Base-by-base conservation (phyloP, 352 stramenopile genomes). In the Globisporangium emineosum region DNA sequence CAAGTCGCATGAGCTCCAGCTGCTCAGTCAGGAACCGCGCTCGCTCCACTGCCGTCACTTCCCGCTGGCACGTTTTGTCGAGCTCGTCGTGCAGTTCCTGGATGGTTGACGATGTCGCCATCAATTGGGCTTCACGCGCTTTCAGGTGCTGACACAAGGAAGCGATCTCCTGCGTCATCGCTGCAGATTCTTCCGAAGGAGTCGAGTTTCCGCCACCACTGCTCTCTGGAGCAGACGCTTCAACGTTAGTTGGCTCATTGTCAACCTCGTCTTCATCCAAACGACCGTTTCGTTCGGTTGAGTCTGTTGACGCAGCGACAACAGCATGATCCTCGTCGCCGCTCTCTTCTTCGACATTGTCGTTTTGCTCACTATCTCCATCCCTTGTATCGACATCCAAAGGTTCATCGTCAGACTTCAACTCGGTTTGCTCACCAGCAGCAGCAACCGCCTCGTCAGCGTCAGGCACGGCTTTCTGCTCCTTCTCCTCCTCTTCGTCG, bases 51-150 rank as follows among this genome's bases (percentile, higher is more conserved):
- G 81, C 83, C 12, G 65, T 74, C 10, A 90, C 75, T 30, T 92
- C 85, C 3, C 82, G 80, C 47, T 79, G 71, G 50, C 81, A 88
- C 2, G 83, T 86, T 50, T 87, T 80, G 67, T 94, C 86, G 23
- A 94, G 73, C 57, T 92, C 86, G 37, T 90, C 72, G 53, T 92
- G 83, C 9, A 94, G 72, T 61, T 93, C 80, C 23, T 75, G 72
- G 60, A 93, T 90, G 5, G 78, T 79, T 1, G 76, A 65, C 0
- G 79, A 90, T 8, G 83, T 86, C 13, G 80, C 71, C 58, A 94
- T 35, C 9, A 94, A 47, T 64, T 94, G 86, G 4, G 75, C 79
- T 60, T 94, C 86, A 0, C 83, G 74, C 54, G 81, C 65, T 17
- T 66, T 23, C 32, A 94, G 69, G 49, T 90, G 71, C 5, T 70